phyloP scores from a whole-genome alignment of 2,329 filamentous ascomycete genomes.

The Chrysoporthe austroafricana region DNA sequence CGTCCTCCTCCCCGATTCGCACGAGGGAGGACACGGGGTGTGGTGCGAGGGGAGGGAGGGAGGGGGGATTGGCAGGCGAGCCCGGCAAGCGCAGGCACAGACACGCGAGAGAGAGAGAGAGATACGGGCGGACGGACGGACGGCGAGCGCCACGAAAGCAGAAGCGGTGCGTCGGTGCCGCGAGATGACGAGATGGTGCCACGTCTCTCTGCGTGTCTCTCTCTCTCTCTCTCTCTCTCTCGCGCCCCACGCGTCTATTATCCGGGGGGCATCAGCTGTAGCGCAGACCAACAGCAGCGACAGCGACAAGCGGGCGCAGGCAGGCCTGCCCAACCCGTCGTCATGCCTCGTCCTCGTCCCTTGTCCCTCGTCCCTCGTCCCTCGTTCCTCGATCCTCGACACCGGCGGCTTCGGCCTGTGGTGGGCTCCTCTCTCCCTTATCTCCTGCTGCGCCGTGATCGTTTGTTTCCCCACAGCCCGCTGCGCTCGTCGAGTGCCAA shows the following conservation, averaged over 20 bases:
- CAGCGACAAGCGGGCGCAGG: not conserved
- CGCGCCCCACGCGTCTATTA: slow-evolving; percentile 8
- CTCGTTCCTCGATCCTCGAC: no score
- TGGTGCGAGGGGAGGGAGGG: no score
- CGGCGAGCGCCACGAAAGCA: not conserved
- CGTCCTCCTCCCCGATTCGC: no score
- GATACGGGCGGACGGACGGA: not conserved
- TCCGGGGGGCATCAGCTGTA: no score
- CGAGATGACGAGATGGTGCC: slow-evolving; percentile 2
- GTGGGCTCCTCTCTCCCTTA: not conserved
- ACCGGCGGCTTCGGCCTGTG: not conserved
- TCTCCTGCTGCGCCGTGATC: not conserved
- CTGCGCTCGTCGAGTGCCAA: not conserved
- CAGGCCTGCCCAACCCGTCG: not conserved
- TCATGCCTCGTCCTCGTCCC: not conserved
- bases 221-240: not conserved
- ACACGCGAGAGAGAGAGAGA: no score
- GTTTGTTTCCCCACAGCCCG: slow-evolving; percentile 2
- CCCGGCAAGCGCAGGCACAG: no score
- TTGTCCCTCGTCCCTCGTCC: not conserved
- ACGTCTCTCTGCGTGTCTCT: slow-evolving; percentile 10
- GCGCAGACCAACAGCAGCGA: not conserved
- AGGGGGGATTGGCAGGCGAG: no score
- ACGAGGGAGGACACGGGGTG: no score
- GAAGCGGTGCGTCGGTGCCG: not conserved